A percentile compares a stretch with the other conserved stretches of the same genome.
Evolutionary conservation across 2,329 filamentous ascomycete genomes (phyloP).

Genomic region (Aureobasidium uvarum): DNA sequence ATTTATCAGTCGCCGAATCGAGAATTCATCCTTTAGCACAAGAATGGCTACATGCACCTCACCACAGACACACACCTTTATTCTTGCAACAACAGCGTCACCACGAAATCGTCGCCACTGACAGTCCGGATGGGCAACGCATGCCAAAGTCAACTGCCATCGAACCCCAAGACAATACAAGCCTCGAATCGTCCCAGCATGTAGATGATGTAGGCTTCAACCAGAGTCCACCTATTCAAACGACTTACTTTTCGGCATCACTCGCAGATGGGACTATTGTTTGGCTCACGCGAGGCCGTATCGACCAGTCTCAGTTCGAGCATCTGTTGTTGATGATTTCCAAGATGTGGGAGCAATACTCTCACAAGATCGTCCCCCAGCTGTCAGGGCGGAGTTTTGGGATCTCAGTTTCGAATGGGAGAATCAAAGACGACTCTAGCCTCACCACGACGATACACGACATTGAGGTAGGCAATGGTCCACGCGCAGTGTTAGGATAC

Average conservation of each 20-base stretch:
- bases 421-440: too few species aligned
- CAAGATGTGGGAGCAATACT: neutral
- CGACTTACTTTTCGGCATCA: neutral
- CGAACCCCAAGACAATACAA: neutral
- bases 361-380: neutral
- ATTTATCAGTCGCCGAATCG: neutral
- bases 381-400: neutral
- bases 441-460: neutral
- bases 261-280: slow-evolving; percentile 5
- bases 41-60: neutral
- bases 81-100: neutral
- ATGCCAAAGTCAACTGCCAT: neutral
- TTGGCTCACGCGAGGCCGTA: neutral
- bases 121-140: neutral
- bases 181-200: neutral
- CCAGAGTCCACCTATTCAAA: neutral
- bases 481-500: neutral
- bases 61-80: neutral
- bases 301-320: neutral
- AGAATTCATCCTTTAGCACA: neutral
- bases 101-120: neutral
- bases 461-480: neutral
- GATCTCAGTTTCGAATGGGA: neutral
- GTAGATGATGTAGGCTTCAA: neutral
- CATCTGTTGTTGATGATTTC: neutral